Evolutionary conservation across 805 yeast genomes (phyloP).

Genomic region (Nakazawaea siamensis): DNA sequence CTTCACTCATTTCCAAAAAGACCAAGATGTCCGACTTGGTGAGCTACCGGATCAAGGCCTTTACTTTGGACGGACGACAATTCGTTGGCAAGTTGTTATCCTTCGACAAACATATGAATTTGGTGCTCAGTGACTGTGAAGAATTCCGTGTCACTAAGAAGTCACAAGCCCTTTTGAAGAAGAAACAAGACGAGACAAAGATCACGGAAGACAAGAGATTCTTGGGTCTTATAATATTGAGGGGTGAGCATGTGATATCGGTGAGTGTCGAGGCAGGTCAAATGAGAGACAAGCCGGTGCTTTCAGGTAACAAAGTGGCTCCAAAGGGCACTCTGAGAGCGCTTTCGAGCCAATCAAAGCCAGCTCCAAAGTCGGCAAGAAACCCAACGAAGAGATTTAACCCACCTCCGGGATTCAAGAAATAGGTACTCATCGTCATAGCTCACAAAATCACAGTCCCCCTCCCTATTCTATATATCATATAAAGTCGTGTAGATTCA

Average conservation of each 20-base stretch:
- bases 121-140: slow-evolving; percentile 77
- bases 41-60: slow-evolving; percentile 63
- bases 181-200: slow-evolving; percentile 24
- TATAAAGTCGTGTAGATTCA: no score
- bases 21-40: slow-evolving; percentile 57
- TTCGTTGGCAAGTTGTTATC: slow-evolving; percentile 78
- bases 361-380: background rate
- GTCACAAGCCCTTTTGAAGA: slow-evolving; percentile 31
- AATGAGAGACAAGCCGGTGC: slow-evolving; percentile 19
- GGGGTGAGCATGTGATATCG: slow-evolving; percentile 84
- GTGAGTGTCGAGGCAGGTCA: slow-evolving; percentile 49
- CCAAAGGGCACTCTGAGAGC: slow-evolving; percentile 25
- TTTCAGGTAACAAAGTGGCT: slow-evolving; percentile 18
- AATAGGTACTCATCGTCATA: background rate
- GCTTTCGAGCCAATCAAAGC: slow-evolving; percentile 11
- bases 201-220: slow-evolving; percentile 61
- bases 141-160: slow-evolving; percentile 73
- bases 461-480: no score
- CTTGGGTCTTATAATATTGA: slow-evolving; percentile 71
- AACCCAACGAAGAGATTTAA: slow-evolving; percentile 4
- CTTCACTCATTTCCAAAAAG: slow-evolving; percentile 17
- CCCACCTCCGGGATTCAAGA: slow-evolving; percentile 11
- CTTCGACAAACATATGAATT: slow-evolving; percentile 83
- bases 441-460: no score
- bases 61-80: slow-evolving; percentile 70